Evolutionary conservation across 2,329 filamentous ascomycete genomes (phyloP).

Genomic region (Ophiocordyceps robertsii): DNA sequence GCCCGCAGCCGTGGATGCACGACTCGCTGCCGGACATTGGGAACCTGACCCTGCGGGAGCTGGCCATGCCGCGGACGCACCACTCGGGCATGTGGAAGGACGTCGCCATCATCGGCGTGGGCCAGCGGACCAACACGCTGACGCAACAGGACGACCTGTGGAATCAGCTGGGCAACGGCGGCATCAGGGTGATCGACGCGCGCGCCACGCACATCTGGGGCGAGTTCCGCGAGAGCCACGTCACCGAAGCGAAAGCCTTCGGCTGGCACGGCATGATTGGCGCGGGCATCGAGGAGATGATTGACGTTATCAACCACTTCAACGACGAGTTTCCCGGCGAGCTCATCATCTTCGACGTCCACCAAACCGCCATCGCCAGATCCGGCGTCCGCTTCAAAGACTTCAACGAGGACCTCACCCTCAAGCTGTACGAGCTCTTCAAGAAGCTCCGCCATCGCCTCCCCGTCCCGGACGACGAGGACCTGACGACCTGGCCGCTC

Average conservation of each 20-base stretch:
- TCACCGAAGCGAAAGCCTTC: conserved; percentile 2
- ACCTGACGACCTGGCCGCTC: conserved; percentile 13
- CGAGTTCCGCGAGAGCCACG: conserved; percentile 10
- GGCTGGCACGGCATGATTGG: conserved; percentile 13
- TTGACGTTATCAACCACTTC: conserved; percentile 15
- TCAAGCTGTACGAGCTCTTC: conserved; percentile 9
- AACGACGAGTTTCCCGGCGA: conserved; percentile 15
- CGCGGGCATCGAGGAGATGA: conserved; percentile 13
- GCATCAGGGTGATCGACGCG: conserved; percentile 17
- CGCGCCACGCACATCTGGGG: conserved; percentile 6
- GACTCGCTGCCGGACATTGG: conserved; percentile 11
- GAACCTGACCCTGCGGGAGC: conserved; percentile 13
- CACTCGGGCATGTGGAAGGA: conserved; percentile 15
- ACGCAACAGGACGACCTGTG: conserved; percentile 9
- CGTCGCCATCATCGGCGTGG: conserved; percentile 2
- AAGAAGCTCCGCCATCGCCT: conserved; percentile 9
- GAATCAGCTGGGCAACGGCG: conserved; percentile 13
- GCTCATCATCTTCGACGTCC: conserved; percentile 19
- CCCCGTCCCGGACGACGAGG: conserved; percentile 7
- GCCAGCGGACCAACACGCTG: conserved; percentile 7
- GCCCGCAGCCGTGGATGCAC: conserved; percentile 17
- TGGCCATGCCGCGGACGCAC: conserved; percentile 17
- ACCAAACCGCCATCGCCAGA: conserved; percentile 5
- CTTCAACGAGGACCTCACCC: conserved; percentile 2
- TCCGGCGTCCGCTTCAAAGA: not conserved